phyloP scores from a whole-genome alignment of 371 early-diverging fungal genomes.

The Mucor mucedo region DNA sequence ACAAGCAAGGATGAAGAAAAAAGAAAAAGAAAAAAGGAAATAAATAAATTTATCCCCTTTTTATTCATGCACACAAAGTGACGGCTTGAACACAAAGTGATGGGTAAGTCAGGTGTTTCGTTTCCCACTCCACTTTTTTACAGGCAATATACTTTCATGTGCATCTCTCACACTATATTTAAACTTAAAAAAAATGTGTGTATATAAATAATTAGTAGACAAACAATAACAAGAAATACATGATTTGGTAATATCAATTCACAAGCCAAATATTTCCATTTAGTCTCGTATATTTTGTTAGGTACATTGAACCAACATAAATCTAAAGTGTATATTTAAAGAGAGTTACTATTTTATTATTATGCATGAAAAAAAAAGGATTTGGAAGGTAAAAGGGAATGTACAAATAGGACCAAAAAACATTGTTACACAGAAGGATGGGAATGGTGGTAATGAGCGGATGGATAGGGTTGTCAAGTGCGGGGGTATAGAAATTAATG shows the following conservation, averaged over 20 bases:
- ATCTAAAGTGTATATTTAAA: not conserved
- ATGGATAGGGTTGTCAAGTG: not conserved
- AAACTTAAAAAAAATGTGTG: not conserved
- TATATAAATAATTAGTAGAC: not conserved
- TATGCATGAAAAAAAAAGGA: constrained; percentile 7
- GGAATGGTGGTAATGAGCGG: constrained; percentile 22
- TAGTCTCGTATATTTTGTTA: too few relatives aligned
- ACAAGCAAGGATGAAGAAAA: constrained; percentile 12
- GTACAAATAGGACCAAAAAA: constrained; percentile 5
- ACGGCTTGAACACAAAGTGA: constrained; percentile 12
- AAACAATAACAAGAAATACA: not conserved
- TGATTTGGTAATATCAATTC: not conserved
- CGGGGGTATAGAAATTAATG: constrained; percentile 6
- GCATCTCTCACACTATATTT: constrained; percentile 32
- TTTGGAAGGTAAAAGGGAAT: not conserved
- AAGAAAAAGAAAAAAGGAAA: constrained; percentile 8
- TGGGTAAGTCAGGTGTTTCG: constrained; percentile 21
- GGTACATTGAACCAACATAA: too few relatives aligned
- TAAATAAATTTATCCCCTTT: constrained; percentile 3
- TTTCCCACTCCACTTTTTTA: constrained; percentile 17
- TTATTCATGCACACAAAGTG: constrained; percentile 2
- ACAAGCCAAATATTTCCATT: too few relatives aligned
- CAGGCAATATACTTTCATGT: constrained; percentile 13
- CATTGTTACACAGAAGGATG: constrained; percentile 18
- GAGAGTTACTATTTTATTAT: not conserved